Evolutionary conservation across 352 stramenopile species (phyloP).

Genomic region (Plasmopara halstedii): DNA sequence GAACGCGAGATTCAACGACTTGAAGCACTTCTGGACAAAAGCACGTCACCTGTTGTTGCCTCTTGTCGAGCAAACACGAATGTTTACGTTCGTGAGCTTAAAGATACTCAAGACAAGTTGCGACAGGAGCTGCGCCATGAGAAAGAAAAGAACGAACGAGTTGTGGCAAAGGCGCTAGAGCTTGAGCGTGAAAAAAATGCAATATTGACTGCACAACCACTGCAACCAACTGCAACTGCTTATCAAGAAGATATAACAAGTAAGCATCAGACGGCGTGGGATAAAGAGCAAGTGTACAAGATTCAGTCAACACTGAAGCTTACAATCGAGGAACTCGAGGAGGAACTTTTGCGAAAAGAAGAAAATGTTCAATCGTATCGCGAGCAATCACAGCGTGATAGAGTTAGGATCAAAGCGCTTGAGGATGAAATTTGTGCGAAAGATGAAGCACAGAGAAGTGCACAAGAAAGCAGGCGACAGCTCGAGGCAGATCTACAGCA

Average conservation of each 20-base stretch:
- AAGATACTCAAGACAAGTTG: conserved; percentile 45
- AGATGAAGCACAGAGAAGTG: conserved; percentile 28
- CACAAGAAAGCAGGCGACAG: conserved; percentile 29
- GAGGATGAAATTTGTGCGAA: conserved; percentile 38
- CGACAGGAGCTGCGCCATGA: conserved; percentile 60
- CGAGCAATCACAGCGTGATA: conserved; percentile 47
- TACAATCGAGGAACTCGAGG: conserved; percentile 73
- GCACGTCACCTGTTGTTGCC: conserved; percentile 38
- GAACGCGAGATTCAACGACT: conserved; percentile 68
- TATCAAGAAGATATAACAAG: conserved; percentile 4
- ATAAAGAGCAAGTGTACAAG: conserved; percentile 61
- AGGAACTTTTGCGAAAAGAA: conserved; percentile 67
- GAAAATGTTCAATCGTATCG: conserved; percentile 37
- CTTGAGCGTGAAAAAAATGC: conserved; percentile 64
- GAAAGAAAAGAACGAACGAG: conserved; percentile 70
- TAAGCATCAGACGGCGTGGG: conserved; percentile 37
- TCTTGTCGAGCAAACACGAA: conserved; percentile 55
- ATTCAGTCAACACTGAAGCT: conserved; percentile 63
- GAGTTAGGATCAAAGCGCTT: conserved; percentile 43
- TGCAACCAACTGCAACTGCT: conserved; percentile 1
- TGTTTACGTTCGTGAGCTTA: conserved; percentile 51
- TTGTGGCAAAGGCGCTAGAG: conserved; percentile 58
- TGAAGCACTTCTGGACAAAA: conserved; percentile 51
- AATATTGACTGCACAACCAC: conserved; percentile 21
- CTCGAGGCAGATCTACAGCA: conserved; percentile 49